Evolutionary conservation across 2,329 filamentous ascomycete genomes (phyloP), one percentile per base, ranked within the genome.

Genomic region (Sclerotinia sclerotiorum): DNA sequence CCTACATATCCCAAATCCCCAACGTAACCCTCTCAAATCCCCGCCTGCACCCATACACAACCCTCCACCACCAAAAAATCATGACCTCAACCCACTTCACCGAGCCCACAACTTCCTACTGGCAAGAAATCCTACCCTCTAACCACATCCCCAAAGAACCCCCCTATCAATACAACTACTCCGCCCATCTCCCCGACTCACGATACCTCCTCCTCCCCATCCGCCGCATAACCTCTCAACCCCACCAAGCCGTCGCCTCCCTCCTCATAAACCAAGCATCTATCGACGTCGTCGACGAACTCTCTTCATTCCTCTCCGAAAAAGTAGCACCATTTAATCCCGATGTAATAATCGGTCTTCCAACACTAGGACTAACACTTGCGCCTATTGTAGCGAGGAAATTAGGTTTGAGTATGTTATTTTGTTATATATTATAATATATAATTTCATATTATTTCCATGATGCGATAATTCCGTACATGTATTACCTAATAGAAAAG

Each of bases 181-280:
- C 75, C 15, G 71, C 72, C 13, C 19, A 55, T 5, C 56, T 76
- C 1, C 75, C 74, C 1, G 70, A 76, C 60, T 62, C 62, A 5
- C 63, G 70, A 8, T 69, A 72, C 35, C 70, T 76, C n/a, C 60
- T 71, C 19, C 69, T 76, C 17, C 74, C 75, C 15, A 75, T 76
- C 52, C 63, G 75, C 13, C 70, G 65, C 3, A 27, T 74, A 21
- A 46, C 52, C 42, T 21, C 57, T 62, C 32, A 57, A 49, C 49
- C 61, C 10, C 57, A 71, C 2, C 70, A 75, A 32, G 75, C 74
- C 0, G 72, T 77, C 5, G 75, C 75, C 2, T 75, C 74, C 2
- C 70, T 77, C 2, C 69, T 76, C 17, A 69, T 75, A 4, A 74
- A 73, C 32, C 74, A 77, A 46, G 74, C 72, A 11, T 71, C 74